These are phyloP conservation scores for Sindora glabra DNA, from an alignment of 306 rosid genomes.

Conservation along the genomic window DNA sequence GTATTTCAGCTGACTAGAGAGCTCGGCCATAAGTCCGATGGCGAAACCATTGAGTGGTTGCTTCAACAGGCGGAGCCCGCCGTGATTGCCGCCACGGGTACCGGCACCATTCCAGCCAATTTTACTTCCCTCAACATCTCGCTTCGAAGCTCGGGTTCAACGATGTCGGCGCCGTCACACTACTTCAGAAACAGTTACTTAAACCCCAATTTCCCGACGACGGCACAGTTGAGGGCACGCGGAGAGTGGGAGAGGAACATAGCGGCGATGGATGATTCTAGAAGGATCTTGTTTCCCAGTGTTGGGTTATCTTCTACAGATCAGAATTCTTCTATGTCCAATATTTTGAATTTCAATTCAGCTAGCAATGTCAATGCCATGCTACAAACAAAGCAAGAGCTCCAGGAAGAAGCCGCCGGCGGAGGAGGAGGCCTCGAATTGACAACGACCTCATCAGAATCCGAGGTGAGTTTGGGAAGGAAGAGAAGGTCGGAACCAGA, in stretches of 20 bases:
- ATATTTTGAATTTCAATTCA: slow-evolving; percentile 55
- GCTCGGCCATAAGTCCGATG: slow-evolving; percentile 88
- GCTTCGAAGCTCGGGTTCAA: slow-evolving; percentile 89
- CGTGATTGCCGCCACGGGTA: slow-evolving; percentile 89
- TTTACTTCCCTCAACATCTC: slow-evolving; percentile 90
- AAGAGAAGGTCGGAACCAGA: slow-evolving; percentile 73
- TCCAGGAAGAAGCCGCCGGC: slow-evolving; percentile 23
- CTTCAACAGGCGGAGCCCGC: slow-evolving; percentile 91
- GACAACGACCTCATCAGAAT: slow-evolving; percentile 11
- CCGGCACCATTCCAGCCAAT: slow-evolving; percentile 92
- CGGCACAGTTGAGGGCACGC: slow-evolving; percentile 28
- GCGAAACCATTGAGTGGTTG: slow-evolving; percentile 94
- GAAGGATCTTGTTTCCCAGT: slow-evolving; percentile 32
- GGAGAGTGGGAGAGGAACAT: slow-evolving; percentile 44
- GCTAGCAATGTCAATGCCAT: slow-evolving; percentile 28
- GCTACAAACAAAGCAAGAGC: slow-evolving; percentile 49
- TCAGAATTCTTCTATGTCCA: slow-evolving; percentile 30
- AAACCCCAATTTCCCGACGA: slow-evolving; percentile 29
- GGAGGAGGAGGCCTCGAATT: slow-evolving; percentile 18
- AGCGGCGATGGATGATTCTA: slow-evolving; percentile 31
- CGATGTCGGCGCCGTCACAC: slow-evolving; percentile 83
- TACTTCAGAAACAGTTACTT: slow-evolving; percentile 45
- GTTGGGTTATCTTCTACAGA: slow-evolving; percentile 23
- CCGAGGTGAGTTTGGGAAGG: slow-evolving; percentile 30
- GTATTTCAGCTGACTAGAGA: slow-evolving; percentile 88